Percentiles rank a stretch among this genome's conserved stretches.
phyloP scores from a whole-genome alignment of 495 filamentous ascomycete genomes.

The Bryoglossum gracile region DNA sequence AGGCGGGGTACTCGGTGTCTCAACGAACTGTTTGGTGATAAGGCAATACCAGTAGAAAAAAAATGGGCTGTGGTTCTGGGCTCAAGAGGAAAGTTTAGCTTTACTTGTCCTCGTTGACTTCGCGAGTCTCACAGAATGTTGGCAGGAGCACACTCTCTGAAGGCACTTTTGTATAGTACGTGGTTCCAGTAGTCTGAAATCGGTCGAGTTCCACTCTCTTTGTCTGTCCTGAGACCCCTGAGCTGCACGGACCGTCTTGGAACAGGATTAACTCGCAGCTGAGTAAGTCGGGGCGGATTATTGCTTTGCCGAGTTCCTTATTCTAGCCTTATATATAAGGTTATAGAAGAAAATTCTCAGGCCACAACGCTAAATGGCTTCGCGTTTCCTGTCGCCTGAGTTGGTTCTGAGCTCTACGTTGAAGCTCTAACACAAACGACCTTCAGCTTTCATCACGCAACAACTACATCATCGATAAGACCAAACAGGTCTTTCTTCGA shows the following conservation, averaged over 20 bases:
- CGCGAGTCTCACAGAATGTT: no score
- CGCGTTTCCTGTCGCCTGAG: conserved; percentile 17
- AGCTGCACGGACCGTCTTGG: background rate
- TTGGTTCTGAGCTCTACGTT: conserved; percentile 1
- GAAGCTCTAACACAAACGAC: conserved; percentile 19
- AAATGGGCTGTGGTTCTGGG: background rate
- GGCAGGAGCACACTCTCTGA: no score
- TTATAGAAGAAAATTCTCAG: no score
- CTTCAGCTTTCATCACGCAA: conserved; percentile 15
- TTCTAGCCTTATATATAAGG: no score
- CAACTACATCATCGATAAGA: conserved; percentile 9
- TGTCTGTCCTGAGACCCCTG: background rate
- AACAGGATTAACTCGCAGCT: no score
- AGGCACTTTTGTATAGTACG: no score
- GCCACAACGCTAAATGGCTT: background rate
- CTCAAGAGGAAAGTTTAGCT: background rate
- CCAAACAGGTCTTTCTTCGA: conserved; percentile 1
- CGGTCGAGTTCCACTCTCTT: background rate
- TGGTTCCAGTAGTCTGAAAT: conserved; percentile 15
- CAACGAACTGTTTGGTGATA: background rate
- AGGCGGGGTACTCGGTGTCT: conserved; percentile 21
- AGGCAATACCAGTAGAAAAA: background rate
- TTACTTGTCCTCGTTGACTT: no score
- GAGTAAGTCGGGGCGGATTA: background rate
- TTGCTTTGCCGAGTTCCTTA: background rate